Base-by-base conservation (phyloP, 257 asterid genomes). In the Coffea canephora region DNA sequence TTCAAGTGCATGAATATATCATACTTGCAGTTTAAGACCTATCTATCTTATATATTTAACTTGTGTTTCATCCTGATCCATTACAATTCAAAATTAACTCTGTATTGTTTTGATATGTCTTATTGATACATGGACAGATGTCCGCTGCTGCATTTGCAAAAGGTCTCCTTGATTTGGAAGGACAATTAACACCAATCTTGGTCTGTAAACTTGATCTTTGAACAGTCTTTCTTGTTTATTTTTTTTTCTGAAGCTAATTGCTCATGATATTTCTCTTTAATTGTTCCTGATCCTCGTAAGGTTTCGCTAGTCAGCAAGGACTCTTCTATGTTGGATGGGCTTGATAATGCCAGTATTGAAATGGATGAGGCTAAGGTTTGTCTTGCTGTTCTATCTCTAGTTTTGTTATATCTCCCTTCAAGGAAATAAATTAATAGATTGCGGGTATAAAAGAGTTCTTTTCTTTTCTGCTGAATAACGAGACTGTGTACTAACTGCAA, bases 91-190 rank as follows among this genome's bases (percentile, higher is more conserved):
- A 83, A 77, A 55, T 78, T 49, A 71, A 65, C 77, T 69, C 19
- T 62, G 55, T 76, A 49, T 73, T 10, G 55, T 61, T 61, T 69
- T 82, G 68, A 76, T 82, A 16, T 73, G 54, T 34, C 10, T 77
- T 69, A 34, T 69, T 62, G 61, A 25, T 74, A 41, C 74, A 19
- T 74, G 77, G 46, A 39, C 90, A 95, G 99, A 95, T 95, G 99
- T 95, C 99, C 21, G 99, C 98, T 73, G 98, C 99, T 83, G 99
- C 99, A 81, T 95, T 95, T 82, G 98, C 99, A 14, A 95, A 95
- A 89, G 99, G 99, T 54, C 98, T 95, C 71, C 95, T 95, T 39
- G 99, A 95, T 84, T 89, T 95, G 86, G 99, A 95, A 91, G 99
- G 99, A 77, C 99, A 88, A 75, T 85, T 95, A 84, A 95, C 99